These are phyloP conservation scores for Mycena venus DNA, from an alignment of 768 basidiomycete species.

Conservation along the genomic window DNA sequence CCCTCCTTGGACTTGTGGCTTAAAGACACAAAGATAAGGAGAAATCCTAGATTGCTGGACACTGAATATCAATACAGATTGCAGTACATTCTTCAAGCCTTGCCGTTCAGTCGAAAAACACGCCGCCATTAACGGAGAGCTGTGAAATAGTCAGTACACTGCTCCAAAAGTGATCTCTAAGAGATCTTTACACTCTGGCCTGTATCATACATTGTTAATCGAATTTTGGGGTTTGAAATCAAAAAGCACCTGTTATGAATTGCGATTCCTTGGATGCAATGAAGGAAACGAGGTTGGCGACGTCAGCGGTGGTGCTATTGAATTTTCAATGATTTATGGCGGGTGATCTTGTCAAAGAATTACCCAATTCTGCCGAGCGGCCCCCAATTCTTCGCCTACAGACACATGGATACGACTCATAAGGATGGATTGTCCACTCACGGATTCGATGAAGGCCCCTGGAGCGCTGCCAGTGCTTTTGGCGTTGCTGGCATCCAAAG, in stretches of 20 bases:
- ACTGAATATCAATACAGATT: too few relatives aligned
- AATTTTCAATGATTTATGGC: not conserved
- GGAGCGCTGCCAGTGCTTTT: not conserved
- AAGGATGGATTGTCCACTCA: not conserved
- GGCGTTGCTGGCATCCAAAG: not conserved
- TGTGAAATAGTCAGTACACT: not conserved
- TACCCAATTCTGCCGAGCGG: not conserved
- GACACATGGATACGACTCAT: not conserved
- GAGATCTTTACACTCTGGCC: slow-evolving; percentile 6
- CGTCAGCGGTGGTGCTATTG: slow-evolving; percentile 9
- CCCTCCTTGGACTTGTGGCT: too few relatives aligned
- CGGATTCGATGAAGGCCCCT: not conserved
- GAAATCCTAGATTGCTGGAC: too few relatives aligned
- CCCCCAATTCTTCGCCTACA: not conserved
- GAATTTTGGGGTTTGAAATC: not conserved
- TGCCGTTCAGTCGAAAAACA: not conserved
- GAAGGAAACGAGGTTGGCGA: slow-evolving; percentile 48
- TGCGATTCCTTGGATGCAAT: slow-evolving; percentile 45
- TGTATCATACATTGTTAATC: not conserved
- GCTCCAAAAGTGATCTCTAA: not conserved
- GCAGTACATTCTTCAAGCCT: too few relatives aligned
- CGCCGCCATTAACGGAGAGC: slow-evolving; percentile 20
- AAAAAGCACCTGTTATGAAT: slow-evolving; percentile 44
- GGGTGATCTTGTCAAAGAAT: not conserved
- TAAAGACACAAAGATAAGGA: too few relatives aligned